These are phyloP conservation scores for Trypanosoma vivax DNA, from an alignment of 208 protist genomes.

Conservation along the genomic window DNA sequence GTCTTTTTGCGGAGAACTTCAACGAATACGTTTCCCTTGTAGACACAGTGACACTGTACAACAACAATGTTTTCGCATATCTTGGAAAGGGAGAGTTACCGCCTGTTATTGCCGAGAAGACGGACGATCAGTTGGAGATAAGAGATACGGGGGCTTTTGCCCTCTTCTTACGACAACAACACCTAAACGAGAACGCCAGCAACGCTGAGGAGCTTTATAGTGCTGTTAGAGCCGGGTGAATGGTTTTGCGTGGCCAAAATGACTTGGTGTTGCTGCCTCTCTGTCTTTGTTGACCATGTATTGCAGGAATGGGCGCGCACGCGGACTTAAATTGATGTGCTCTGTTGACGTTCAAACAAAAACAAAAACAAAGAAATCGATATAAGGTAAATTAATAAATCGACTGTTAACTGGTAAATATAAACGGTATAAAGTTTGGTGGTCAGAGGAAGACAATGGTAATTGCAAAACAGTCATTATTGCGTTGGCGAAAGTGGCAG, in stretches of 20 bases:
- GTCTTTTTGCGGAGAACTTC: conserved; percentile 81
- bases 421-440: no score
- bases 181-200: conserved; percentile 60
- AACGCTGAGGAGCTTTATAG: conserved; percentile 59
- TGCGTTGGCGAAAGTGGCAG: no score
- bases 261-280: background rate
- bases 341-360: no score
- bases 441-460: no score
- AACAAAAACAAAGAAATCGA: background rate
- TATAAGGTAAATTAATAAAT: no score
- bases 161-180: conserved; percentile 55
- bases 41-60: conserved; percentile 68
- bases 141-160: conserved; percentile 62
- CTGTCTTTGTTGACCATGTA: no score
- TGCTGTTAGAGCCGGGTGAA: no score
- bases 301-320: no score
- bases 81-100: conserved; percentile 77
- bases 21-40: conserved; percentile 44
- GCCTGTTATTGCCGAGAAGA: conserved; percentile 58
- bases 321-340: no score
- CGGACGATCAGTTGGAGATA: conserved; percentile 26
- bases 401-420: no score
- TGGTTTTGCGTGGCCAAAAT: no score
- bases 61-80: conserved; percentile 85
- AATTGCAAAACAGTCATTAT: no score